Evolutionary conservation across 306 rosid genomes (phyloP), one percentile per base, ranked within the genome.

Genomic region (Trichosanthes truncata): DNA sequence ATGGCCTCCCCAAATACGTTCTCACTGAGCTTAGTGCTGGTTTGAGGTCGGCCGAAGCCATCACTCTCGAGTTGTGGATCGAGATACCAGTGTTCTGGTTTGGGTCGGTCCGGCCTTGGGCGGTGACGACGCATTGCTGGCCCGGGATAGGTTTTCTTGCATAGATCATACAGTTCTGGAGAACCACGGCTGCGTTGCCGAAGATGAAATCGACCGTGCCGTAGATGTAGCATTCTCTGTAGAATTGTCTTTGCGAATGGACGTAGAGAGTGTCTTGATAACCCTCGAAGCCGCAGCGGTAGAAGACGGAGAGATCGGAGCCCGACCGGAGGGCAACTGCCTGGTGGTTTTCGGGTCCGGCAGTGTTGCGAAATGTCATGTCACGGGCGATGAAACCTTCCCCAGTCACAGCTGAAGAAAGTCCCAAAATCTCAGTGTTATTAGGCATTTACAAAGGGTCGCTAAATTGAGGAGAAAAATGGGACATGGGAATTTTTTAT

Each of bases 231-330:
- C 84, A 82, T 33, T 77, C 84, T n/a, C 63, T 43, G 7, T 67
- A 77, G 36, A 82, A 82, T 33, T 82, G 84, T 40, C 78, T 31
- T 17, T 77, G 60, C 1, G 81, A 77, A n/a, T 63, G 78, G 14
- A 4, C 45, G 38, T 76, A 82, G 46, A 82, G 74, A 6, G 84
- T 82, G 74, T 82, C 84, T 82, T 82, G 84, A 49, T 82, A 76
- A 11, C 84, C 84, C n/a, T 82, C 81, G 35, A 82, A 82, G 5
- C 84, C 53, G 61, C 79, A 82, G 1, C 61, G 36, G 63, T 40
- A 69, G 57, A 76, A 82, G 6, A 51, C 77, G 0, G 84, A 82
- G 26, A 25, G 74, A 25, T 82, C 81, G 1, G 84, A 40, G 9
- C 60, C 51, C 8, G 72, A 65, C 1, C 48, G 78, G 5, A 78